phyloP scores from a whole-genome alignment of 768 basidiomycete species.

The Pleurotus sapidus region DNA sequence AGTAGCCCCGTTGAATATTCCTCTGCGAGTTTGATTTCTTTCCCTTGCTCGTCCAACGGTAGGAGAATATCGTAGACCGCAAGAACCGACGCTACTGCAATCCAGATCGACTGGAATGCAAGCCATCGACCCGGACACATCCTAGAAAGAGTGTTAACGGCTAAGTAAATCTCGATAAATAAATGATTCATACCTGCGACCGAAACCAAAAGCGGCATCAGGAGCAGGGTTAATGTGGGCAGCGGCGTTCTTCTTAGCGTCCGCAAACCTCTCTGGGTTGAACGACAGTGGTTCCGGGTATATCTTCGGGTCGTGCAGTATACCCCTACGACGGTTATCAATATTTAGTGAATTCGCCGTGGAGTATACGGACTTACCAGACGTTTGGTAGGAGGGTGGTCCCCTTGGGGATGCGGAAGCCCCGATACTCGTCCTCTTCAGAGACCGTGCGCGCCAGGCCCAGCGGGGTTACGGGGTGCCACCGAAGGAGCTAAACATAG shows the following conservation, averaged over 20 bases:
- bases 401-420: conserved; percentile 34
- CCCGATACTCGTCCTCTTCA: conserved; percentile 30
- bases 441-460: conserved; percentile 14
- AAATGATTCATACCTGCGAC: conserved; percentile 24
- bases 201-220: conserved; percentile 11
- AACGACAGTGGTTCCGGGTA: conserved; percentile 19
- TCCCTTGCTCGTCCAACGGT: conserved; percentile 31
- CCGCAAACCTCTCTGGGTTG: conserved; percentile 26
- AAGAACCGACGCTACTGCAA: conserved; percentile 37
- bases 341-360: background rate
- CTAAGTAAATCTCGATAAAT: background rate
- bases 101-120: conserved; percentile 41
- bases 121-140: conserved; percentile 43
- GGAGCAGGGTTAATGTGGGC: background rate
- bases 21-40: conserved; percentile 26
- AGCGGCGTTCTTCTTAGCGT: conserved; percentile 12
- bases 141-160: conserved; percentile 31
- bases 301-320: conserved; percentile 17
- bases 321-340: conserved; percentile 14
- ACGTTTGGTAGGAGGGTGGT: conserved; percentile 18
- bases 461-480: conserved; percentile 39
- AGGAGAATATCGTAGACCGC: conserved; percentile 35
- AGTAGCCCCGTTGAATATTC: conserved; percentile 32
- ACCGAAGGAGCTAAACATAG: conserved; percentile 30
- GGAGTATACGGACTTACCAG: conserved; percentile 13